Evolutionary conservation across 345 rosid species (phyloP).

Genomic region (Viola odorata): DNA sequence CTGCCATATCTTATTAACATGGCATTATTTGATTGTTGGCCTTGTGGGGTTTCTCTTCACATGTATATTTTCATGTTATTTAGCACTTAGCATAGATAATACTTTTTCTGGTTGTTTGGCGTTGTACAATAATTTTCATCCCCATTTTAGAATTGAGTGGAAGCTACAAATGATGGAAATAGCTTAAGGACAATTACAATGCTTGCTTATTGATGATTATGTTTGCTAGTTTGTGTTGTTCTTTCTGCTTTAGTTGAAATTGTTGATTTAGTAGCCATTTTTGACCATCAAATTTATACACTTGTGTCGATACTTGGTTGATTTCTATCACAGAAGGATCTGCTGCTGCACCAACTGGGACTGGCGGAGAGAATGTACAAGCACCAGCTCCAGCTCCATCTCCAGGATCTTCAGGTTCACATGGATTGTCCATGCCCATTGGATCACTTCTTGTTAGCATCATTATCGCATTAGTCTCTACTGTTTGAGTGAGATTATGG

Average conservation of each 20-base stretch:
- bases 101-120: no score
- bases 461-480: conserved; percentile 13
- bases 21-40: background rate
- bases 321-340: background rate
- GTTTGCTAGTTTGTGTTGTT: no score
- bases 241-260: background rate
- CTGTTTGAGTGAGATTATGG: background rate
- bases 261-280: background rate
- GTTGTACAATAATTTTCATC: no score
- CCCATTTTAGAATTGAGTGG: no score
- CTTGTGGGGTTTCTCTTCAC: background rate
- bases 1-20: no score
- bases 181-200: no score
- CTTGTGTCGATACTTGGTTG: background rate
- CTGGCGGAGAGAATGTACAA: conserved; percentile 3
- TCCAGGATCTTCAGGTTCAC: conserved; percentile 27
- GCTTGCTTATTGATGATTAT: no score
- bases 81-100: no score
- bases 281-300: background rate
- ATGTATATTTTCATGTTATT: background rate
- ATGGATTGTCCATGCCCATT: conserved; percentile 9
- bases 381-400: conserved; percentile 38
- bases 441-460: conserved; percentile 22
- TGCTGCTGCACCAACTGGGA: conserved; percentile 14
- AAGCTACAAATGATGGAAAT: no score